Evolutionary conservation across 176 grass and related monocot species (phyloP), one percentile per base, ranked within the genome.

Genomic region (Phoenix roebelenii): DNA sequence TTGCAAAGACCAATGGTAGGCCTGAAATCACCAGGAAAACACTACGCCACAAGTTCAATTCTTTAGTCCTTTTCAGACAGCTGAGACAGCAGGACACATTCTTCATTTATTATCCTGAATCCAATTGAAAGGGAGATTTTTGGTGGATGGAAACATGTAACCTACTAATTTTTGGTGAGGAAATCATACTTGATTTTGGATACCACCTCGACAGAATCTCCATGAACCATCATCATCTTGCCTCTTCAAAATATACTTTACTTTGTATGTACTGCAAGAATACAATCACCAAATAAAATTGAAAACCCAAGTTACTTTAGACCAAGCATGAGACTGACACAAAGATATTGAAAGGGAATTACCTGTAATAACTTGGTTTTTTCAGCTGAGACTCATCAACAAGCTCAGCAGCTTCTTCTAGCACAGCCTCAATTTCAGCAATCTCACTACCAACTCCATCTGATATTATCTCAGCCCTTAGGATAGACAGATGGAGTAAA

Each of bases 331-430:
- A 44, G 10, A 44, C 35, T 44, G 35, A 44, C 35, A 39, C 6
- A 44, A 14, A 14, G 14, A 44, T 3, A 44, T 10, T 44, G 10
- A 44, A 44, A 44, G 35, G 35, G 10, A 44, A 44, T 44, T 14
- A 44, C 93, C 93, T 98, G 73, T 98, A 98, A 22, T 98, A 98
- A 72, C 87, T 83, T 7, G 81, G 78, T 56, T 88, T 91, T 60
- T 88, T 87, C 15, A 73, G 70, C 26, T 83, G 75, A n/a, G 76
- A 85, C 4, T 85, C 87, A 49, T 92, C 81, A 44, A 98, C 76
- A 62, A 98, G 81, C 63, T 98, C 93, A 55, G 93, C 87, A 4
- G 87, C 93, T 70, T 92, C 93, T 82, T 98, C 93, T 58, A 98
- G 76, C 18, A 98, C 52, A 25, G 60, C 84, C 49, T 92, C 73